phyloP scores from a whole-genome alignment of 2,329 filamentous ascomycete genomes.

The Xenosphaeropsis pyriputrescens region DNA sequence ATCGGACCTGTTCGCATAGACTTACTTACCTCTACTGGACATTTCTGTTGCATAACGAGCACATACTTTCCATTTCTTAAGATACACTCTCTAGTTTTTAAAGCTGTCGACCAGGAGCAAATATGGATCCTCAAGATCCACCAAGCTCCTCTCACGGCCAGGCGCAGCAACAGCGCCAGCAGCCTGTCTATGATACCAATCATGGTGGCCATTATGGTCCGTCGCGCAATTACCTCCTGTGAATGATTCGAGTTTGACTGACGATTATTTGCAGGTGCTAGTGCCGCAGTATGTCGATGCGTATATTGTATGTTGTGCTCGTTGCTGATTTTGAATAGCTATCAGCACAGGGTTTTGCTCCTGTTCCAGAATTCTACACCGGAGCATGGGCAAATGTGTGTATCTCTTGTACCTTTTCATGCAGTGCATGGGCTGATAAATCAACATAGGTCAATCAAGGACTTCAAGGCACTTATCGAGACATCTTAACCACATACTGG shows the following conservation, averaged over 20 bases:
- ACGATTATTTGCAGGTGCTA: constrained; percentile 36
- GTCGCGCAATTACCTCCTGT: constrained; percentile 12
- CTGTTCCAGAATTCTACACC: constrained; percentile 80
- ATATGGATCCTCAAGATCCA: constrained; percentile 40
- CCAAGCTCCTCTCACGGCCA: constrained; percentile 38
- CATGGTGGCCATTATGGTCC: constrained; percentile 69
- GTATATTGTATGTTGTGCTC: neutral
- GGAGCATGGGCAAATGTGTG: constrained; percentile 89
- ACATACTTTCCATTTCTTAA: no score
- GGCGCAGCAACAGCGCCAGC: constrained; percentile 33
- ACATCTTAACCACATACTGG: constrained; percentile 98
- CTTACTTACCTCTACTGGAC: no score
- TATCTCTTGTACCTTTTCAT: neutral
- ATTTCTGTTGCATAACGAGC: no score
- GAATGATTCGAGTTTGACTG: constrained; percentile 3
- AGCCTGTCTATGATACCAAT: constrained; percentile 56
- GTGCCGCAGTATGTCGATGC: constrained; percentile 42
- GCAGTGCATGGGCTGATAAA: constrained; percentile 2
- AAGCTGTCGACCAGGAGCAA: constrained; percentile 4
- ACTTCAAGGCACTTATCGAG: constrained; percentile 80
- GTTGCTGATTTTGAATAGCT: constrained; percentile 39
- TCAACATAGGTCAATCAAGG: constrained; percentile 74
- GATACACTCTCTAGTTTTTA: no score
- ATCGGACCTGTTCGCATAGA: no score
- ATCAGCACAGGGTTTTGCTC: constrained; percentile 73